A percentile compares a stretch with the other conserved stretches of the same genome.
Conservation (phyloP, 2,329 filamentous ascomycete species). For the Ceratocystis ficicola region DNA sequence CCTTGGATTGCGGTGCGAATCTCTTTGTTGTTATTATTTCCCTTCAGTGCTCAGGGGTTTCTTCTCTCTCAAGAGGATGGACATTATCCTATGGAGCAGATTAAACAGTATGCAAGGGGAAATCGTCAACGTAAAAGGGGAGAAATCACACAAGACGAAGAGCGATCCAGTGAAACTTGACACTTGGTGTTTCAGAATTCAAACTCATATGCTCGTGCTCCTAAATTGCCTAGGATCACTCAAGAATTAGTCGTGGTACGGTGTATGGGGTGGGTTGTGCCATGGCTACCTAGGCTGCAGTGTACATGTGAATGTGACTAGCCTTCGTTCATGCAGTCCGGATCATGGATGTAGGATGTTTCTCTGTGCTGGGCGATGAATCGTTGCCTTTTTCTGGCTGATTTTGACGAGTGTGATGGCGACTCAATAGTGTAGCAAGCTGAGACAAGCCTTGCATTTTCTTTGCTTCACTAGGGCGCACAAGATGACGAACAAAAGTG, state of each 20-base stretch:
- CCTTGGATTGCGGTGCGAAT: too few relatives aligned
- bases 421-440: background rate
- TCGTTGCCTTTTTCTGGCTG: background rate
- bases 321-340: background rate
- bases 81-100: background rate
- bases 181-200: conserved; percentile 14
- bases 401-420: background rate
- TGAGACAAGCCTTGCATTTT: conserved; percentile 1
- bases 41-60: too few relatives aligned
- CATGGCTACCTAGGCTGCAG: conserved; percentile 3
- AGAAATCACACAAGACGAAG: conserved; percentile 14
- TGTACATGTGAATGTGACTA: background rate
- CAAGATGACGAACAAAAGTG: background rate
- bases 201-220: background rate
- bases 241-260: background rate
- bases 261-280: background rate
- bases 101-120: conserved; percentile 13
- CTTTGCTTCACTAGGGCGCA: background rate
- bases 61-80: too few relatives aligned
- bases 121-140: conserved; percentile 15
- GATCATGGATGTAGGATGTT: background rate
- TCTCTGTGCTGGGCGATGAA: background rate
- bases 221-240: background rate
- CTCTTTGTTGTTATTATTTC: too few relatives aligned
- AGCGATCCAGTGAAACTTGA: conserved; percentile 10